Evolutionary conservation across 2,329 filamentous ascomycete species (phyloP).

Genomic region (Chalaropsis thielavioides): DNA sequence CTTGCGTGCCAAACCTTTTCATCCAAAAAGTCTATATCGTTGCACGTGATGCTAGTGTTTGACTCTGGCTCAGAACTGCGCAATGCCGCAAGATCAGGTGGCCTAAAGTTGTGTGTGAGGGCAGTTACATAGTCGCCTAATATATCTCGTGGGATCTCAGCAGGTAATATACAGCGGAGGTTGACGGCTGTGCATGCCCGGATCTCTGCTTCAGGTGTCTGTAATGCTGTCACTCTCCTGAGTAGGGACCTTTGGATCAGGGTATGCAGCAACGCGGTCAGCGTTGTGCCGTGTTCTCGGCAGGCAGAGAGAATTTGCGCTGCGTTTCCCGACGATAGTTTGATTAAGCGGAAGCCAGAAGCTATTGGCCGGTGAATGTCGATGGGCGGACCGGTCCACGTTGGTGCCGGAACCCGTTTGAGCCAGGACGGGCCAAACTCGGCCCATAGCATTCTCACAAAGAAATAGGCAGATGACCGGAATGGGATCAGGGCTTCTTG

Average conservation of each 20-base stretch:
- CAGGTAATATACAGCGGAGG: constrained; percentile 27
- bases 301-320: constrained; percentile 27
- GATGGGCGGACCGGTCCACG: constrained; percentile 29
- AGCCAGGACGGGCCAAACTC: constrained; percentile 30
- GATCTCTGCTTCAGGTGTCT: background rate
- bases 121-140: constrained; percentile 31
- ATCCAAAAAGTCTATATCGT: background rate
- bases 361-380: constrained; percentile 26
- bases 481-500: constrained; percentile 32
- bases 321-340: constrained; percentile 24
- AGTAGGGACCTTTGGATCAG: constrained; percentile 28
- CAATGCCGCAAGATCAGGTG: constrained; percentile 19
- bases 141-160: constrained; percentile 20
- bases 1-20: constrained; percentile 29
- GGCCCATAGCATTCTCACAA: constrained; percentile 29
- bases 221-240: background rate
- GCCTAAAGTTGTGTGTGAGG: constrained; percentile 24
- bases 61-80: background rate
- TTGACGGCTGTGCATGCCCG: constrained; percentile 29
- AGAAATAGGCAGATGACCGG: constrained; percentile 28
- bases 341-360: constrained; percentile 27
- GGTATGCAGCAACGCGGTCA: constrained; percentile 37
- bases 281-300: constrained; percentile 29
- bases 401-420: constrained; percentile 20
- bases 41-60: background rate